Base-by-base conservation (phyloP, 2,329 filamentous ascomycete species). In the Coleophoma crateriformis region DNA sequence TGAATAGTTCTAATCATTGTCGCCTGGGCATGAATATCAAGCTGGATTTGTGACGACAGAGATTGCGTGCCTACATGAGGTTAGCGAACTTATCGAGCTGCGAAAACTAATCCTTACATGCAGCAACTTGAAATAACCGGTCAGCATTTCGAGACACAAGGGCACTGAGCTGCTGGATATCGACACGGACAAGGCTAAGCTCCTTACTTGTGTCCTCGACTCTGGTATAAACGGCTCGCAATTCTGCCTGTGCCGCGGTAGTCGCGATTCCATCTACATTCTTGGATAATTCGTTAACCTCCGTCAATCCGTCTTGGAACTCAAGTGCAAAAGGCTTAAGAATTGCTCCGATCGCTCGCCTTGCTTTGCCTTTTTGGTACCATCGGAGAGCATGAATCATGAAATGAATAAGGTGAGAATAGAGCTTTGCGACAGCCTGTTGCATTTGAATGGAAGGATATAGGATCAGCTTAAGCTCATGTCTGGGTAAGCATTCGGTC, bases 401-500 rank as follows among this genome's bases (percentile, higher is more conserved):
- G 27, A 62, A 62, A 14, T 58, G 35, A n/a, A 62, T 55, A 33
- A 62, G 54, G 7, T 58, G 45, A 33, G 53, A 50, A 43, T 60
- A 61, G 1, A 62, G 17, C 14, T 33, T 32, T 3, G 55, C 51
- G 2, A 62, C 44, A 1, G 53, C 54, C 22, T 52, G 27, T 33
- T 44, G 27, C 55, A 62, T 59, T 4, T 15, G 42, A 2, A 39
- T 35, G 1, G 55, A 56, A 8, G 56, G 55, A 17, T 60, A 60
- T 1, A 61, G 46, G 7, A 48, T 35, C 8, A 48, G 40, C 2
- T 34, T 40, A 2, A 62, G 33, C 14, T 57, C 41, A 0, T 47
- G 50, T 2, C 54, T 42, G 6, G 59, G 58, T 3, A 62, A 50
- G 7, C 45, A 27, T 22, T 60, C 52, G 3, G 39, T 54, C 8